Base-by-base conservation (phyloP, 306 rosid genomes). In the Cicer bijugum region DNA sequence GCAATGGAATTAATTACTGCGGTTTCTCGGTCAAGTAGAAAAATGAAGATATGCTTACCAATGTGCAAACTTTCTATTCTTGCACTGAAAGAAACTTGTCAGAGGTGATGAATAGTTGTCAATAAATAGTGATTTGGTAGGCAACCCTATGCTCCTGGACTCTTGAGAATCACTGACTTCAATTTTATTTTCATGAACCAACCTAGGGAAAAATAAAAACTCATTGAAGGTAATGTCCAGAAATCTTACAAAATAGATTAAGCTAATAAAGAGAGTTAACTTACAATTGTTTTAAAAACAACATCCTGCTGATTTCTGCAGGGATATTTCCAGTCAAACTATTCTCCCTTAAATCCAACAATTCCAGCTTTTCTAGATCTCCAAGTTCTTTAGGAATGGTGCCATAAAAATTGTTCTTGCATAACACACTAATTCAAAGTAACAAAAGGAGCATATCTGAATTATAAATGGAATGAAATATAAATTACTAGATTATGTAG, bases 261-360 rank as follows among this genome's bases (percentile, higher is more conserved):
- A 20, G 12, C 46, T 4, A 56, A 14, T 12, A 52, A 61, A 56
- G 23, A 81, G 23, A 81, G 83, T 50, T 64, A 51, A 91, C 97
- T 80, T 83, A 93, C 98, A 91, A 82, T 81, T 55, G 72, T 75
- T 84, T 89, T 43, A 87, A 83, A 61, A 78, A 77, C 58, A 74
- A 10, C 61, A 80, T 69, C 53, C 75, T 77, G 68, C 81, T 81
- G 74, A 88, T 60, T 81, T 83, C 88, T 71, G 74, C 76, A 6
- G 97, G 96, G 65, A 91, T 80, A 51, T 59, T 71, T 80, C 96
- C 97, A 61, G 80, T 78, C 48, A 89, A 87, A 73, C 81, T 80
- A 77, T 91, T 94, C 46, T 71, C 89, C 83, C 93, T 86, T 77
- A 95, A 80, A 83, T 95, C 97, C 81, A 91, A 70, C 69, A 83